These are phyloP conservation scores for Spergularia bocconei DNA, from an alignment of 148 eudicot species.

Conservation along the genomic window DNA sequence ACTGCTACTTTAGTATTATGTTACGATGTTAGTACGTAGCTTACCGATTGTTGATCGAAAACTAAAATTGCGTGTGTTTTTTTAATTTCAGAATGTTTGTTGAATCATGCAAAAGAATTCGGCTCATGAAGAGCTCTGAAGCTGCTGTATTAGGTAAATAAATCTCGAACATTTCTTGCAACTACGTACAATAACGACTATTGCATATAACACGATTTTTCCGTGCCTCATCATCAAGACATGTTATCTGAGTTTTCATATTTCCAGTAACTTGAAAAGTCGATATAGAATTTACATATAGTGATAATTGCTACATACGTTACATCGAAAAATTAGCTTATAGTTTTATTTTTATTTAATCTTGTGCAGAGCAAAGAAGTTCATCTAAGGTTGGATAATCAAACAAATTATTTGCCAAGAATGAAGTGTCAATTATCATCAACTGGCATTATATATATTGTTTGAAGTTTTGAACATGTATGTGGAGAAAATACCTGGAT, in stretches of 20 bases:
- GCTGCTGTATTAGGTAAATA: conserved; percentile 47
- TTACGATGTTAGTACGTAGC: no score
- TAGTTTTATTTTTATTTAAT: neutral
- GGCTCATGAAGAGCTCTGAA: conserved; percentile 60
- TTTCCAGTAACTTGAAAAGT: no score
- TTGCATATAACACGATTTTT: no score
- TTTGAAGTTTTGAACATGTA: neutral
- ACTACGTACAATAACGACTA: no score
- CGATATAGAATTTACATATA: no score
- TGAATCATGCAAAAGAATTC: conserved; percentile 62
- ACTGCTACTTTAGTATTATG: no score
- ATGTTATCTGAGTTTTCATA: no score
- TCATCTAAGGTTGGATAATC: neutral
- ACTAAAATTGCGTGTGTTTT: neutral
- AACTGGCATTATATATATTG: no score
- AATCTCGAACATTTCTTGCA: no score
- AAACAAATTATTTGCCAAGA: neutral
- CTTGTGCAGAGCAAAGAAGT: neutral
- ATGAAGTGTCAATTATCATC: neutral
- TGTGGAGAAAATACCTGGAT: neutral
- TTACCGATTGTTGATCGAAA: no score
- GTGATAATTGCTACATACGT: no score
- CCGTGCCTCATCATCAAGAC: no score
- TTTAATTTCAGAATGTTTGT: conserved; percentile 55
- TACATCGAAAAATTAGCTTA: neutral